These are phyloP conservation scores for Pinus taeda DNA, from an alignment of 75 land plant genomes.

Conservation along the genomic window DNA sequence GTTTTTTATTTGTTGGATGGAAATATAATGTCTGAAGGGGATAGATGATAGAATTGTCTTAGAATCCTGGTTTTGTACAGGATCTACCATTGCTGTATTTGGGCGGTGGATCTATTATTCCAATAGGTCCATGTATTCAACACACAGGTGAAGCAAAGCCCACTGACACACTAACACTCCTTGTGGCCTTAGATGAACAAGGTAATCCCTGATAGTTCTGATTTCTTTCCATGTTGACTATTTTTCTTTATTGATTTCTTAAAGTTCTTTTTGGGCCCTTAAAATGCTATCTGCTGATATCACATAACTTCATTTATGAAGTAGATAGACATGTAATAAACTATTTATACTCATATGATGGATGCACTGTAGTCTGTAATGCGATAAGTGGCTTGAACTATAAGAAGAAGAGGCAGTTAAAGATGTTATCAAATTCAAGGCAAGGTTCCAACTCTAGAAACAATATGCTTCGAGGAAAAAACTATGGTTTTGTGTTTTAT, in stretches of 20 bases:
- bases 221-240: background rate
- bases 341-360: background rate
- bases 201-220: slow-evolving; percentile 32
- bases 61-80: slow-evolving; percentile 27
- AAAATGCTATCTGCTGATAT: background rate
- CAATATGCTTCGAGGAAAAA: no score
- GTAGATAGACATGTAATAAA: background rate
- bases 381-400: no score
- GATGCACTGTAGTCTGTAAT: background rate
- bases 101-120: slow-evolving; percentile 91
- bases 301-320: background rate
- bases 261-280: background rate
- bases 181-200: slow-evolving; percentile 79
- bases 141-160: slow-evolving; percentile 57
- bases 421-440: no score
- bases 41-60: background rate
- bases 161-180: slow-evolving; percentile 66
- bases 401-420: no score
- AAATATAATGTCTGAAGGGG: background rate
- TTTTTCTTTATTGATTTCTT: background rate
- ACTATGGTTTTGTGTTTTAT: no score
- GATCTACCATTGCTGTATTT: slow-evolving; percentile 82
- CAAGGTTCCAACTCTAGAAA: no score
- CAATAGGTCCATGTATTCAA: slow-evolving; percentile 69
- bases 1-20: background rate